phyloP scores from a whole-genome alignment of 2,329 filamentous ascomycete species.

The Fusarium pseudograminearum region DNA sequence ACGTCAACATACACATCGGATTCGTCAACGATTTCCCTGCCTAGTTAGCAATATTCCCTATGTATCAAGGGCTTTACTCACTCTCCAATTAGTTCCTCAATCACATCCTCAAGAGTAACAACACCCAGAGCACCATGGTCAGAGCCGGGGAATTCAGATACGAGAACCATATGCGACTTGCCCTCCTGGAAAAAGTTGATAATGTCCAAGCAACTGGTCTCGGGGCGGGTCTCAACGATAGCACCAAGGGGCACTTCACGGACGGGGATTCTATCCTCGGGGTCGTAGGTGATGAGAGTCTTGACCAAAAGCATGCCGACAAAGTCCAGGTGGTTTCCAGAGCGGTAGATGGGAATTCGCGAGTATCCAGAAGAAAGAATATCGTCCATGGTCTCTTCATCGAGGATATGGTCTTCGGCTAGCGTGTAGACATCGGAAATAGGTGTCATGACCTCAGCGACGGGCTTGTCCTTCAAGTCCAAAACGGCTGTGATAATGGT shows the following conservation, averaged over 20 bases:
- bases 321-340: slow-evolving; percentile 87
- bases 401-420: slow-evolving; percentile 92
- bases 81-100: slow-evolving; percentile 98
- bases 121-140: slow-evolving; percentile 91
- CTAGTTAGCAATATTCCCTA: slow-evolving; percentile 29
- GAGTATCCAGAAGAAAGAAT: slow-evolving; percentile 96
- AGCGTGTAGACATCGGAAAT: slow-evolving; percentile 98
- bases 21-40: slow-evolving; percentile 96
- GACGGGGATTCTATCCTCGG: slow-evolving; percentile 88
- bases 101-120: slow-evolving; percentile 96
- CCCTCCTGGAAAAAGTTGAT: slow-evolving; percentile 99
- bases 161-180: slow-evolving; percentile 98
- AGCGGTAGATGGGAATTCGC: slow-evolving; percentile 91
- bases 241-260: slow-evolving; percentile 93
- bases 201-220: slow-evolving; percentile 97
- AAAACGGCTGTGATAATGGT: slow-evolving; percentile 98
- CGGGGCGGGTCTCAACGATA: slow-evolving; percentile 91
- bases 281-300: slow-evolving; percentile 98
- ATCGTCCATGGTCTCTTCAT: slow-evolving; percentile 93
- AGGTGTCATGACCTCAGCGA: slow-evolving; percentile 97
- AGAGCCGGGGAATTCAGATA: slow-evolving; percentile 90
- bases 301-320: slow-evolving; percentile 98
- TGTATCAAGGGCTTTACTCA: slow-evolving; percentile 60
- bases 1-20: slow-evolving; percentile 99
- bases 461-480: slow-evolving; percentile 95